Evolutionary conservation across 768 basidiomycete species (phyloP), one percentile per base, ranked within the genome.

Genomic region (Auriscalpium microsporum): DNA sequence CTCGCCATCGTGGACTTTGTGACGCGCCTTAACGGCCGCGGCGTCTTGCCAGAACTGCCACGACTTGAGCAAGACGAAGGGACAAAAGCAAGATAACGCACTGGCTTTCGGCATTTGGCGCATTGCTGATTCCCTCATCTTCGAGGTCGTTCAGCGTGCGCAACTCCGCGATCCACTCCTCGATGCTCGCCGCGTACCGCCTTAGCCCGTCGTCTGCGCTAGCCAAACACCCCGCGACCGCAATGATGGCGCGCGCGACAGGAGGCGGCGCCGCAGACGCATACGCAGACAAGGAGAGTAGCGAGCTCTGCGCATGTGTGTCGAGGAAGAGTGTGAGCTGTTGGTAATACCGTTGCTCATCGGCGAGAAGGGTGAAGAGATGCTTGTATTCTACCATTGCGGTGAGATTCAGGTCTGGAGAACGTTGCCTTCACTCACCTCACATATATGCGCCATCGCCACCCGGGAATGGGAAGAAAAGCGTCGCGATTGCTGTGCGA

Each of bases 21-120:
- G 21, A 86, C 86, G 3, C 78, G 83, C 63, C 89, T 90, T 62
- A 90, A 80, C 42, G 90, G 77, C 10, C 87, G 79, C 1, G 83
- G 88, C 17, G 90, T 83, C 1, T 88, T 90, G 59, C 9, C 28
- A 38, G 13, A 3, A 1, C 46, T 19, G 46, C 21, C 11, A 28
- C 5, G 28, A 28, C 28, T 48, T 28, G 3, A 19, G 13, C 3
- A 19, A 48, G 14, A 19, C 14, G 3, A 7, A 19, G 46, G 21
- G 23, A 42, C 2, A 42, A 28, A 28, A 28, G 28, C 7, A 28
- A 28, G 2, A 28, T 28, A 4, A 28, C 40, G 40, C 17, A 89
- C 89, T 90, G 75, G 61, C 90, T 90, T 63, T 90, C 87, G 48
- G 86, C 71, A 67, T 7, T 28, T 9, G 85, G 71, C 59, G 86